Evolutionary conservation across 2,329 filamentous ascomycete species (phyloP), one percentile per base, ranked within the genome.

Genomic region (Trichothecium roseum): DNA sequence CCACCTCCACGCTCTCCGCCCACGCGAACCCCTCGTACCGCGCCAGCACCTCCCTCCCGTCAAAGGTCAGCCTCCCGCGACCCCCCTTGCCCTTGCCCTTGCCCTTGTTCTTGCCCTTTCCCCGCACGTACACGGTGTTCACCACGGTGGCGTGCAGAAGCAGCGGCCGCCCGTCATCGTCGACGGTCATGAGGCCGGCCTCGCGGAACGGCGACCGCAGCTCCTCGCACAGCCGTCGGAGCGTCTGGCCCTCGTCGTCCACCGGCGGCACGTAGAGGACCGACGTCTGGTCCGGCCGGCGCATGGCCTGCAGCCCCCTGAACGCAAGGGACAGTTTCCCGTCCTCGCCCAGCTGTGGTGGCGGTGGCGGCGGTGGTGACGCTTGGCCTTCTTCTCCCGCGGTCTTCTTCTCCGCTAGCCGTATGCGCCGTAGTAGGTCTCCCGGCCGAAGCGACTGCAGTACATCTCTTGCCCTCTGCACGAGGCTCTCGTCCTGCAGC

Each of bases 101-200:
- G 35, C 49, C 41, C 30, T 43, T 35, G 33, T 51, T 32, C 39
- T 49, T 43, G 37, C 43, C 34, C 27, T 41, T 43, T 33, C 47
- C 40, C 33, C 41, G 73, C 30, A 77, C 76, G 52, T 94, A 93
- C 12, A 87, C 74, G 1, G 87, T 93, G 55, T 95, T 94, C 34
- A 91, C 60, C 4, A 95, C 62, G 0, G 89, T 95, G 14, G 84
- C 86, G 52, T 95, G 89, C 35, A 95, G 59, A 15, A 84, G 69
- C 42, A 95, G 55, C 6, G 75, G 71, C 37, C 84, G 63, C 6
- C 20, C 20, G 10, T 62, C 57, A 18, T 62, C 58, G 16, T 84
- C 78, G 1, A 64, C 59, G 0, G 65, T 51, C 49, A 87, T 60
- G 8, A 83, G 55, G 2, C 66, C 75, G 0, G 62, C 61, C 2